Conservation (phyloP, 2,329 filamentous ascomycete genomes). For the Grosmannia penicillata region DNA sequence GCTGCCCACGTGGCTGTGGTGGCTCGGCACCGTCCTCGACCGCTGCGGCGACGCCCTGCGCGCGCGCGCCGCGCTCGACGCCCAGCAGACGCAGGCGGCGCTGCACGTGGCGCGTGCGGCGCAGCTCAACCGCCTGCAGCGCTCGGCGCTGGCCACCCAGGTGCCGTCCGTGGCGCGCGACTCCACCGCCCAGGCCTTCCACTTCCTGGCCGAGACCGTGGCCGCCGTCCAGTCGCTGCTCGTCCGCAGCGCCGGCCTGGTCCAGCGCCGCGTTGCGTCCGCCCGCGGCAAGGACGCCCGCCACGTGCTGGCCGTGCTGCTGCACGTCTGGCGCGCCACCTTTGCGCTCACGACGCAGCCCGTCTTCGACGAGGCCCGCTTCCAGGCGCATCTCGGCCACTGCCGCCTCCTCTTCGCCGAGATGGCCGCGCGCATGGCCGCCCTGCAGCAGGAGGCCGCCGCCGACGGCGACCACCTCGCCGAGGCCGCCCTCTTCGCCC, state of each 20-base stretch:
- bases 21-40: slow-evolving; percentile 39
- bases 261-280: too few relatives aligned
- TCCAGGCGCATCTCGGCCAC: slow-evolving; percentile 46
- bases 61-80: slow-evolving; percentile 25
- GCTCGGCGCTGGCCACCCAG: slow-evolving; percentile 38
- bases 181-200: slow-evolving; percentile 38
- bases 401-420: slow-evolving; percentile 27
- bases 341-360: slow-evolving; percentile 27
- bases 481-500: slow-evolving; percentile 1
- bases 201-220: slow-evolving; percentile 28
- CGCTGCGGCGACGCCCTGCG: slow-evolving; percentile 27
- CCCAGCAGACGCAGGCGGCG: slow-evolving; percentile 23
- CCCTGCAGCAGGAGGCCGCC: not conserved
- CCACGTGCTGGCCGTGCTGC: slow-evolving; percentile 22
- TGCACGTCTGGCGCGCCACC: slow-evolving; percentile 41
- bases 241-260: not conserved
- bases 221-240: slow-evolving; percentile 1
- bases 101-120: slow-evolving; percentile 31
- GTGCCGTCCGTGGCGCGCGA: slow-evolving; percentile 44
- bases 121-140: slow-evolving; percentile 43
- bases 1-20: slow-evolving; percentile 16
- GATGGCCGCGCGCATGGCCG: not conserved
- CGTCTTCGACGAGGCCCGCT: slow-evolving; percentile 45
- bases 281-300: slow-evolving; percentile 5
- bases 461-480: not conserved